These are phyloP conservation scores for Fusarium longipes DNA, from an alignment of 2,329 filamentous ascomycete genomes.

Conservation along the genomic window DNA sequence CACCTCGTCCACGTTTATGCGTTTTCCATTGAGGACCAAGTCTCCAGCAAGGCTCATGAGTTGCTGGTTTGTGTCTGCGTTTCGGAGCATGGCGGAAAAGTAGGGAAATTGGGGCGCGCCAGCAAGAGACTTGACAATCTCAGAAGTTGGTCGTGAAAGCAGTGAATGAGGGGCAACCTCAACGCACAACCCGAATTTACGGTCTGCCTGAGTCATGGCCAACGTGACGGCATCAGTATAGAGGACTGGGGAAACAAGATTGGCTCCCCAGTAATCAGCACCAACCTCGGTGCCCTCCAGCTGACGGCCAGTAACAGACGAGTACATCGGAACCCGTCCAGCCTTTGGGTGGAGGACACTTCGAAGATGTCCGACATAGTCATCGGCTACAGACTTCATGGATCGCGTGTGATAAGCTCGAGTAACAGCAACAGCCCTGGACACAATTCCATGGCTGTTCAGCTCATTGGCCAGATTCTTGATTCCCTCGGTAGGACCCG, in stretches of 20 bases:
- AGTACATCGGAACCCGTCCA: constrained; percentile 36
- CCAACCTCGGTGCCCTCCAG: constrained; percentile 38
- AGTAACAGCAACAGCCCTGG: constrained; percentile 37
- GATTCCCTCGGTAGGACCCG: constrained; percentile 34
- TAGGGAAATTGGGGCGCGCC: constrained; percentile 31
- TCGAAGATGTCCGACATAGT: constrained; percentile 33
- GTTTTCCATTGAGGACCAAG: constrained; percentile 37
- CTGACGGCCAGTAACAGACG: constrained; percentile 33
- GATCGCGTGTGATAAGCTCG: constrained; percentile 37
- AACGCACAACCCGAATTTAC: constrained; percentile 33
- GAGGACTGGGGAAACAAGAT: constrained; percentile 41
- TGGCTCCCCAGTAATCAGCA: constrained; percentile 39
- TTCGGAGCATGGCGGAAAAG: constrained; percentile 39
- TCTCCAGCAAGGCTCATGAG: constrained; percentile 34
- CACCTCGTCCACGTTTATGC: constrained; percentile 31
- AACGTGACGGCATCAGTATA: constrained; percentile 41
- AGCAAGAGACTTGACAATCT: constrained; percentile 35
- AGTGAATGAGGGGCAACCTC: constrained; percentile 40
- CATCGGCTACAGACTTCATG: constrained; percentile 37
- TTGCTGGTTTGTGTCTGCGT: constrained; percentile 37
- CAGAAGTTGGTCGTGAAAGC: constrained; percentile 38
- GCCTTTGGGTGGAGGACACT: constrained; percentile 28
- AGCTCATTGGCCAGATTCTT: constrained; percentile 34
- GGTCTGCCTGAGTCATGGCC: constrained; percentile 29
- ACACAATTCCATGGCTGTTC: constrained; percentile 26